A percentile compares a stretch with the other conserved stretches of the same genome.
phyloP scores from a whole-genome alignment of 495 filamentous ascomycete genomes.

The Xeromyces bisporus region DNA sequence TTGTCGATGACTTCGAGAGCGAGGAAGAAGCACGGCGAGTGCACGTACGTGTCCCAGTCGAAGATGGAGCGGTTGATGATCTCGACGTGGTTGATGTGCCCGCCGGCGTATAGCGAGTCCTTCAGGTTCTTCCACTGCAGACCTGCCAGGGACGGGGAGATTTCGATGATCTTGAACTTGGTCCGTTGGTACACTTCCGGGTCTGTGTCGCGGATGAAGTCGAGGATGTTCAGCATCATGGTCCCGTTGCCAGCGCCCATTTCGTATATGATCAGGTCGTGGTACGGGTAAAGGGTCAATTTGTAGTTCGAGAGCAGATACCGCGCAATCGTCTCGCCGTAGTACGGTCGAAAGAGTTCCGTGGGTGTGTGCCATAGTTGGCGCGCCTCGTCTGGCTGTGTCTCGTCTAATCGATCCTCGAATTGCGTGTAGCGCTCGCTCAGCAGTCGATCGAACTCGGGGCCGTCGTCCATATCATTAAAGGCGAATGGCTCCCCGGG shows the following conservation, averaged over 20 bases:
- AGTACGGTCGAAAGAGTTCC: constrained; percentile 90
- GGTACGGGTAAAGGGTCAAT: constrained; percentile 80
- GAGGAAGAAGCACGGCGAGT: constrained; percentile 89
- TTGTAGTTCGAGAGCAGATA: constrained; percentile 95
- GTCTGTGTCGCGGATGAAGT: constrained; percentile 83
- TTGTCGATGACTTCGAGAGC: constrained; percentile 99
- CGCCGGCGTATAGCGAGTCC: constrained; percentile 41
- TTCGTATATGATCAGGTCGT: constrained; percentile 96
- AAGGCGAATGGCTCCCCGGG: constrained; percentile 91
- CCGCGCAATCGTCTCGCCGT: constrained; percentile 87
- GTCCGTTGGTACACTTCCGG: constrained; percentile 88
- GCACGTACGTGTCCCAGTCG: constrained; percentile 72
- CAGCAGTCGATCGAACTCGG: constrained; percentile 59
- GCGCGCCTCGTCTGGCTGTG: constrained; percentile 50
- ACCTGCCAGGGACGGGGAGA: constrained; percentile 60
- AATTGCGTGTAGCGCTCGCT: constrained; percentile 72
- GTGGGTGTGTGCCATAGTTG: constrained; percentile 99
- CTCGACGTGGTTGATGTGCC: constrained; percentile 73
- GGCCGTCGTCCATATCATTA: constrained; percentile 58
- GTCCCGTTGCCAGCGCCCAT: constrained; percentile 97
- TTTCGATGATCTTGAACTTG: constrained; percentile 89
- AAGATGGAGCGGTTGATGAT: constrained; percentile 93
- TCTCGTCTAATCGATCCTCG: constrained; percentile 69
- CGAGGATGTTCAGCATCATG: constrained; percentile 92
- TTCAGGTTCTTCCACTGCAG: constrained; percentile 58